Evolutionary conservation across 2,329 filamentous ascomycete genomes (phyloP), one percentile per base, ranked within the genome.

Genomic region (Botrytis byssoidea): DNA sequence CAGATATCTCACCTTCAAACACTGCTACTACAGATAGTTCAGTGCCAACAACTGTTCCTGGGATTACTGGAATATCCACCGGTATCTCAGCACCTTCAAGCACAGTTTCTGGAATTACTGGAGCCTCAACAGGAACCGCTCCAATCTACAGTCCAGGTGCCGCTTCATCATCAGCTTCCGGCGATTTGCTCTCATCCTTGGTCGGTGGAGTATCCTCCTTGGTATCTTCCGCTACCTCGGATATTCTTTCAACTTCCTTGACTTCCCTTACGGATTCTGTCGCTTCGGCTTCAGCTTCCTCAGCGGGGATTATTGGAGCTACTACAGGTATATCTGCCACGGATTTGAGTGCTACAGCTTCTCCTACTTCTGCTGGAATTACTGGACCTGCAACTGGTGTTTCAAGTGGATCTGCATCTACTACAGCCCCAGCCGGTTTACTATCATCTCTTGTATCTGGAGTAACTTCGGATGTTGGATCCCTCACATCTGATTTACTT

Each of bases 221-320:
- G 8, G 25, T 70, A 29, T 67, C 70, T 46, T 70, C 59, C 7
- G 48, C 40, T n/a, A 72, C 70, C 51, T 73, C 73, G 20, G 72
- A 69, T 63, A 42, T 73, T 57, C 55, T 73, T 22, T 71, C 60
- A 35, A 69, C 75, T 42, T 51, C 65, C 25, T 20, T 25, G 40
- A 37, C 16, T 55, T 68, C 46, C 25, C 32, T 20, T 35, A 6
- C 60, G n/a, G 37, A 63, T 29, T n/a, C 60, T 63, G 18, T 40
- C 22, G 67, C 37, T 18, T 42, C 37, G 29, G 48, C 51, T 32
- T 70, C 40, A 6, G 40, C 55, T 12, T 59, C 51, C 29, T 37
- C 66, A 4, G 64, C 64, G 35, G 64, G 64, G 37, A 51, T 69
- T 69, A 69, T 51, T 42, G 66, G 48, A 42, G 66, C 57, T 32